Conservation (phyloP, 164 flowering plant genomes). For the Echeveria elegans region DNA sequence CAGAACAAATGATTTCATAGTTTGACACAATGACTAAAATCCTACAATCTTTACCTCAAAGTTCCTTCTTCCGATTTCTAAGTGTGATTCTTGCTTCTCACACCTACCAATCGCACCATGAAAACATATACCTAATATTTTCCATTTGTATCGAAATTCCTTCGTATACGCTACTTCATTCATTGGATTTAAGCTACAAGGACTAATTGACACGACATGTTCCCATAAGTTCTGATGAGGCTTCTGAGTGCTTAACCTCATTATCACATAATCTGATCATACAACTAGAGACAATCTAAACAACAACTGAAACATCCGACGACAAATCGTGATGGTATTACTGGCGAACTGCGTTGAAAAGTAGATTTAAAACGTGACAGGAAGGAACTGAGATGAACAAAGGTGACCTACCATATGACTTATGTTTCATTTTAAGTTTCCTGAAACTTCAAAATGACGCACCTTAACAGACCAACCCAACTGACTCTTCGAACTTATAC, state of each 20-base stretch:
- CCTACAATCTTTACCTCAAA: neutral
- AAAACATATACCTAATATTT: neutral
- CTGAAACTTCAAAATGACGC: neutral
- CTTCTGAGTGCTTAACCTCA: neutral
- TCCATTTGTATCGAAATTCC: neutral
- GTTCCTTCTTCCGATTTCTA: neutral
- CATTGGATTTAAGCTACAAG: neutral
- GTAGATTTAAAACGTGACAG: neutral
- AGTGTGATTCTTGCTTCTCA: neutral
- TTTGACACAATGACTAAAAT: neutral
- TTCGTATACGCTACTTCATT: neutral
- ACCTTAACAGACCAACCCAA: neutral
- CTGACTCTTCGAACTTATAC: neutral
- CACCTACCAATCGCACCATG: neutral
- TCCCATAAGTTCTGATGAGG: neutral
- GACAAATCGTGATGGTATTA: neutral
- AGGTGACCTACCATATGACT: constrained; percentile 5
- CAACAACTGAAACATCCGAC: neutral
- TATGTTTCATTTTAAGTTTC: neutral
- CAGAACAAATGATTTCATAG: neutral
- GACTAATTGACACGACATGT: neutral
- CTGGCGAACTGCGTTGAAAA: neutral
- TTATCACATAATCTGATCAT: neutral
- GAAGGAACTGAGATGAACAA: neutral
- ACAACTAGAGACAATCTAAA: neutral